These are phyloP conservation scores for Austroboletus rostrupii DNA, from an alignment of 1,284 basidiomycete species.

Conservation along the genomic window DNA sequence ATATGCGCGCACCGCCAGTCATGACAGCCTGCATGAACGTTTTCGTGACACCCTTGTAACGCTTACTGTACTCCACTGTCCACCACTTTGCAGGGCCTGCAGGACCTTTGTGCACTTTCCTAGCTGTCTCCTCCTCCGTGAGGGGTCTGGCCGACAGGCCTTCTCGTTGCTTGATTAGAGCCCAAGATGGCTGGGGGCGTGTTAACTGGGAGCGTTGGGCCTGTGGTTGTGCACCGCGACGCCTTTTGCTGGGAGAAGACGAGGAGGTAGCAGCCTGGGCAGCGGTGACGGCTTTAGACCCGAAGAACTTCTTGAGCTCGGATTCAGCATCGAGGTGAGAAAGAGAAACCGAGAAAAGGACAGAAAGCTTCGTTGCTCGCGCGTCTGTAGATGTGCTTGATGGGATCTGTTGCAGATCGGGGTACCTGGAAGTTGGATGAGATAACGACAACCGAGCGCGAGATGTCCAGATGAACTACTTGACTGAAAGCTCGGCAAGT, in stretches of 20 bases:
- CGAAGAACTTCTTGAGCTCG: conserved; percentile 90
- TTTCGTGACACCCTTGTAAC: conserved; percentile 76
- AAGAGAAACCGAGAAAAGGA: conserved; percentile 71
- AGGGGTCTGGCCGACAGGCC: conserved; percentile 65
- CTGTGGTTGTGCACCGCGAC: conserved; percentile 26
- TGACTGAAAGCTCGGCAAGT: conserved; percentile 75
- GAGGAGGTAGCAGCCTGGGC: conserved; percentile 37
- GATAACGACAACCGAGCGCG: background rate
- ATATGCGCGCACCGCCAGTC: conserved; percentile 62
- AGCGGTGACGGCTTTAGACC: conserved; percentile 75
- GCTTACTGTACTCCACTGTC: conserved; percentile 81
- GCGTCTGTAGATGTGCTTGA: conserved; percentile 12
- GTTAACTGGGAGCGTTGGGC: conserved; percentile 58
- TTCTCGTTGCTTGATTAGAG: conserved; percentile 58
- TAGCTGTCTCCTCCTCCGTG: conserved; percentile 50
- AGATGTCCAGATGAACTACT: conserved; percentile 43
- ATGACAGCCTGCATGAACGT: conserved; percentile 78
- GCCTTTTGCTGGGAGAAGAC: conserved; percentile 30
- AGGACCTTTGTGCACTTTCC: conserved; percentile 40
- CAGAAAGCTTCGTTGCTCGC: conserved; percentile 37
- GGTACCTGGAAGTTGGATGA: conserved; percentile 40
- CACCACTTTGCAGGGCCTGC: conserved; percentile 70
- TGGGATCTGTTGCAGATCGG: conserved; percentile 44
- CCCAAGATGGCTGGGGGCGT: conserved; percentile 60
- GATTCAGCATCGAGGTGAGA: conserved; percentile 81